These are phyloP conservation scores for Sphaerobolus stellatus DNA, from an alignment of 1,284 basidiomycete species.

Conservation along the genomic window DNA sequence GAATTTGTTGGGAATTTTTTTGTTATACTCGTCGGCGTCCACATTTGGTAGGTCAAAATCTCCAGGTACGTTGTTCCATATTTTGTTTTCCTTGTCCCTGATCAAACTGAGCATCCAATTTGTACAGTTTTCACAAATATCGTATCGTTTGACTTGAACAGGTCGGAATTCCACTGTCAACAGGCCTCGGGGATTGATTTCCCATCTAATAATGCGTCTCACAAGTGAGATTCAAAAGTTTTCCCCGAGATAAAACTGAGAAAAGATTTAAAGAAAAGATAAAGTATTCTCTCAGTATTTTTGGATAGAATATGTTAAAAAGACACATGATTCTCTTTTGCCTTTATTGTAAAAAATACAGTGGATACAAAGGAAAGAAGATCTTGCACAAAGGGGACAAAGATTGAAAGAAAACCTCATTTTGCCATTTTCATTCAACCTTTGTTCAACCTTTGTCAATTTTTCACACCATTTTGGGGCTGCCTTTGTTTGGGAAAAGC, in stretches of 20 bases:
- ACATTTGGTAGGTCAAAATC: slow-evolving; percentile 6
- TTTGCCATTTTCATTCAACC: too few species aligned
- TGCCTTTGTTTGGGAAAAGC: too few species aligned
- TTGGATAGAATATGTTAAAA: too few species aligned
- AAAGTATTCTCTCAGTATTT: not conserved
- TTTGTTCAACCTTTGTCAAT: too few species aligned
- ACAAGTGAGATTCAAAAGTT: not conserved
- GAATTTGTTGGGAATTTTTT: not conserved
- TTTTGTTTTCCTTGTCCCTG: not conserved
- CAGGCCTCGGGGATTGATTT: not conserved
- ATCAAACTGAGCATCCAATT: slow-evolving; percentile 1
- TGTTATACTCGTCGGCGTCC: not conserved
- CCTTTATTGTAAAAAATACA: too few species aligned
- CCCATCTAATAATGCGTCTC: not conserved
- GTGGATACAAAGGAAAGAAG: too few species aligned
- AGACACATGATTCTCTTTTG: too few species aligned
- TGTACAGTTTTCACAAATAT: not conserved
- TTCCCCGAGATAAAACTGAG: not conserved
- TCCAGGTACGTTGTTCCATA: slow-evolving; percentile 5
- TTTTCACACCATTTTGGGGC: too few species aligned
- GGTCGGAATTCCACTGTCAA: too few species aligned
- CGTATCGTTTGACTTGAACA: not conserved
- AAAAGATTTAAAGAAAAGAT: not conserved
- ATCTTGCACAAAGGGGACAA: too few species aligned
- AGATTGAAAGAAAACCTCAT: too few species aligned